These are phyloP conservation scores for Rosa hybrid DNA, from an alignment of 331 rosid genomes.

Conservation along the genomic window DNA sequence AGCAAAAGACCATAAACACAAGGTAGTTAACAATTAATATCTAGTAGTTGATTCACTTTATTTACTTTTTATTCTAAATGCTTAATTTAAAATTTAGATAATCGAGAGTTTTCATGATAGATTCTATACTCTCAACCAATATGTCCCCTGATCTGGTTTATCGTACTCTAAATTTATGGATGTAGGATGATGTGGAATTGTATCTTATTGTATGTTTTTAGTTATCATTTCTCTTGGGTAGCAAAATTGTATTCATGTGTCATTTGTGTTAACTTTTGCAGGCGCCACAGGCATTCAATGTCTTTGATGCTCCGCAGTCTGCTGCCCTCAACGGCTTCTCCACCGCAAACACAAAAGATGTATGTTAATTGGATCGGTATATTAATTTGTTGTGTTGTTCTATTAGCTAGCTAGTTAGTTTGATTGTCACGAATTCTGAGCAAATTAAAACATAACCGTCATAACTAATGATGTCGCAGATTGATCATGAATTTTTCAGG, in stretches of 20 bases:
- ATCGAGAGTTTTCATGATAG: too few species aligned
- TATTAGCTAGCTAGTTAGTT: neutral
- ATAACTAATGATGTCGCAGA: neutral
- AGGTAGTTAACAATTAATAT: conserved; percentile 34
- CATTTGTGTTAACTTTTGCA: conserved; percentile 22
- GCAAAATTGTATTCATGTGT: too few species aligned
- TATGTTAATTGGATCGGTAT: conserved; percentile 35
- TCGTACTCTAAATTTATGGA: too few species aligned
- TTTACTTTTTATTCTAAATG: too few species aligned
- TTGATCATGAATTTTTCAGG: conserved; percentile 45
- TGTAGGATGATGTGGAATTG: too few species aligned
- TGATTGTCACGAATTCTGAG: neutral
- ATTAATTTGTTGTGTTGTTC: neutral
- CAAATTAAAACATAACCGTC: neutral
- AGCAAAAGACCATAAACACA: conserved; percentile 57
- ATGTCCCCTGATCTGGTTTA: too few species aligned
- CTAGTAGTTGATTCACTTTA: too few species aligned
- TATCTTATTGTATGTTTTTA: too few species aligned
- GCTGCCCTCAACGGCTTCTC: conserved; percentile 52
- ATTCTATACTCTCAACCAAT: too few species aligned
- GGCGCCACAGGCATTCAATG: conserved; percentile 78
- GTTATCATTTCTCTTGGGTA: too few species aligned
- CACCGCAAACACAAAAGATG: conserved; percentile 65
- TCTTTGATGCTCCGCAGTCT: conserved; percentile 52
- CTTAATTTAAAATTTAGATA: too few species aligned